Percentiles rank a stretch among this genome's conserved stretches.
These are phyloP conservation scores for Taxillus chinensis DNA, from an alignment of 164 flowering plant genomes.

Conservation along the genomic window DNA sequence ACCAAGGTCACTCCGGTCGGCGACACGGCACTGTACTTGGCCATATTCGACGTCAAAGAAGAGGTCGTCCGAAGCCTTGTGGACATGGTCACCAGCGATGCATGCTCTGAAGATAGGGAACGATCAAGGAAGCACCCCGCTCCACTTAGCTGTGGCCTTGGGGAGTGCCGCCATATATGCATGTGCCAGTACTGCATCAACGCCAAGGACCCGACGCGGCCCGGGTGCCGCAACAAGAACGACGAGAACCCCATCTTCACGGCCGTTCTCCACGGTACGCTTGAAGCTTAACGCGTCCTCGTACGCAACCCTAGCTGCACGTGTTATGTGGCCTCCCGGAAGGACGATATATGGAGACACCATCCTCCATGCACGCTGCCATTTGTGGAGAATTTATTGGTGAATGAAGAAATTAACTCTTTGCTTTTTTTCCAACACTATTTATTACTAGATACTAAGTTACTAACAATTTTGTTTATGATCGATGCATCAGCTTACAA, in stretches of 20 bases:
- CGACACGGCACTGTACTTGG: constrained; percentile 26
- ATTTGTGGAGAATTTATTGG: constrained; percentile 16
- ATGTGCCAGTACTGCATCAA: constrained; percentile 12
- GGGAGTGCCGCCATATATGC: constrained; percentile 3
- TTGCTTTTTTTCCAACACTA: too few relatives aligned
- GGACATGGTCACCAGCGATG: neutral
- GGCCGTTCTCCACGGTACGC: constrained; percentile 13
- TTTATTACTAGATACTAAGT: too few relatives aligned
- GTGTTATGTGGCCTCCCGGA: neutral
- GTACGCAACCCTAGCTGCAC: neutral
- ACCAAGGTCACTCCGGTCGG: constrained; percentile 14
- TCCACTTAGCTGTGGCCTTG: constrained; percentile 16
- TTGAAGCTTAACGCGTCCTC: constrained; percentile 8
- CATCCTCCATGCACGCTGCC: constrained; percentile 19
- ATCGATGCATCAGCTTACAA: too few relatives aligned
- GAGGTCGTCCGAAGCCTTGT: neutral
- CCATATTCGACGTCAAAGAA: neutral
- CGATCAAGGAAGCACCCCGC: constrained; percentile 12
- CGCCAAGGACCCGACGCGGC: neutral
- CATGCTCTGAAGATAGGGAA: neutral
- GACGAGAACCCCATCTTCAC: constrained; percentile 6
- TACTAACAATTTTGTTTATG: too few relatives aligned
- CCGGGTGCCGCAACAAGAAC: neutral
- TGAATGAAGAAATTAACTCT: neutral
- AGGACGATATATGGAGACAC: constrained; percentile 17